phyloP scores from a whole-genome alignment of 2,329 filamentous ascomycete species.

The Fusarium sp. region DNA sequence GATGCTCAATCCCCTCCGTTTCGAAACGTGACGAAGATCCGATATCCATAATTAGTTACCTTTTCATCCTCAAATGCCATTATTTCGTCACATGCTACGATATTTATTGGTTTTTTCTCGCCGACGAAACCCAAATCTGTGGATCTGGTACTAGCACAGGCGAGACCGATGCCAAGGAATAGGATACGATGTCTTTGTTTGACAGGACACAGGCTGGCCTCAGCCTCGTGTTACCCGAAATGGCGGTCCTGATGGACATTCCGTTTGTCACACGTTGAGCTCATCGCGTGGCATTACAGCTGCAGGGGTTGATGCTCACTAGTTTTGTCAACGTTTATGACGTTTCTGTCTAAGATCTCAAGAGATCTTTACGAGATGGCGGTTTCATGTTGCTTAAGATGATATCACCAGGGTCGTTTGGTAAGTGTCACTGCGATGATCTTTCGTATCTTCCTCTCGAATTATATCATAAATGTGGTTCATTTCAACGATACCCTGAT shows the following conservation, averaged over 20 bases:
- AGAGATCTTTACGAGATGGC: conserved; percentile 24
- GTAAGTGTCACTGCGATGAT: conserved; percentile 19
- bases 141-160: conserved; percentile 29
- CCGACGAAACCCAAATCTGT: conserved; percentile 41
- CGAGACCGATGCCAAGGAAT: conserved; percentile 36
- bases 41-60: conserved; percentile 16
- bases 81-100: conserved; percentile 30
- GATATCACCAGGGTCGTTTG: conserved; percentile 31
- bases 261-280: conserved; percentile 21
- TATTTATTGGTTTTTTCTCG: conserved; percentile 15
- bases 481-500: background rate
- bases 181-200: conserved; percentile 26
- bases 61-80: conserved; percentile 7
- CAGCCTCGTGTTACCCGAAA: conserved; percentile 21
- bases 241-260: conserved; percentile 10
- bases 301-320: conserved; percentile 17
- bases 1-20: conserved; percentile 23
- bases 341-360: conserved; percentile 13
- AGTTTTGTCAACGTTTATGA: conserved; percentile 20
- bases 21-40: conserved; percentile 27
- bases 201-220: conserved; percentile 8
- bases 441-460: background rate
- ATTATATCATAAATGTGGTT: conserved; percentile 38
- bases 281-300: conserved; percentile 35
- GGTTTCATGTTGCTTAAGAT: conserved; percentile 31